phyloP scores from a whole-genome alignment of 441 rosid species.

The Francoa sonchifolia region DNA sequence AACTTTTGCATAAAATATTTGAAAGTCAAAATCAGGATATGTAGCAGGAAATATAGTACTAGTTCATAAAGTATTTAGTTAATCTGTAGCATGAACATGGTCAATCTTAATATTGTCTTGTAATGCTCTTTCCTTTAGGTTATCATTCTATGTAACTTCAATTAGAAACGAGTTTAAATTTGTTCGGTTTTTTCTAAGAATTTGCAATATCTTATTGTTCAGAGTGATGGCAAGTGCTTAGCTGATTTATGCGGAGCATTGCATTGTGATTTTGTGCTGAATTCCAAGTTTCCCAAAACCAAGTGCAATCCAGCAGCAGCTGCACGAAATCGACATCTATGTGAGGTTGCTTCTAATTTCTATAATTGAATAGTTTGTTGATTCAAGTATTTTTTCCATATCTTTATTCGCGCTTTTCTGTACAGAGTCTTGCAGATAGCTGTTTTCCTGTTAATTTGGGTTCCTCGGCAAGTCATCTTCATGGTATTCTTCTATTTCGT shows the following conservation, averaged over 20 bases:
- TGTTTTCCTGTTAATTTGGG: conserved; percentile 82
- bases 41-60: too few relatives aligned
- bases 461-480: conserved; percentile 67
- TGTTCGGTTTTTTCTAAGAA: not conserved
- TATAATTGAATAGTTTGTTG: conserved; percentile 1
- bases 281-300: conserved; percentile 42
- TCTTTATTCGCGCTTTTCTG: conserved; percentile 9
- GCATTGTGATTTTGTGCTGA: conserved; percentile 73
- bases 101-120: too few relatives aligned
- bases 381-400: conserved; percentile 4
- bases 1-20: too few relatives aligned
- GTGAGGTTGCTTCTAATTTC: conserved; percentile 53
- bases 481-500: conserved; percentile 40
- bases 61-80: too few relatives aligned
- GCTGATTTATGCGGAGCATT: conserved; percentile 92
- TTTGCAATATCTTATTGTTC: too few relatives aligned
- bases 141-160: too few relatives aligned
- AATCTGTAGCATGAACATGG: too few relatives aligned
- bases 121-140: too few relatives aligned
- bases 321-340: conserved; percentile 68
- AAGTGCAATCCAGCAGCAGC: conserved; percentile 93
- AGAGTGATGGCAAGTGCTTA: conserved; percentile 72
- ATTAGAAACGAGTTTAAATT: too few relatives aligned
- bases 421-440: conserved; percentile 76
- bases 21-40: too few relatives aligned